A percentile compares a stretch with the other conserved stretches of the same genome.
These are phyloP conservation scores for Lecanicillium sp. DNA, from an alignment of 2,329 filamentous ascomycete genomes.

Conservation along the genomic window DNA sequence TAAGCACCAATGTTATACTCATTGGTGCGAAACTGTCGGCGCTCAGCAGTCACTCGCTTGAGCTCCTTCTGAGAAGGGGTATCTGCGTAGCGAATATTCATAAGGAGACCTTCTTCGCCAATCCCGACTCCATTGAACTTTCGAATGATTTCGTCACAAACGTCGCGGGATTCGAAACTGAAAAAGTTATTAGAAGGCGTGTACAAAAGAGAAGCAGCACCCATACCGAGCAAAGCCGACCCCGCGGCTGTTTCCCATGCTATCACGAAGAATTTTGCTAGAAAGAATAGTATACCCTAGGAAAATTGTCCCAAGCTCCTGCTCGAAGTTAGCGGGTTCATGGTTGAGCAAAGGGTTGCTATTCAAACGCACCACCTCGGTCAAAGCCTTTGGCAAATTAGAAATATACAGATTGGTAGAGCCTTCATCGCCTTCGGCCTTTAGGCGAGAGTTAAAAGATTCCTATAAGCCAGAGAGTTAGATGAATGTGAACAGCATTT, in stretches of 20 bases:
- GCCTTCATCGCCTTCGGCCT: slow-evolving; percentile 80
- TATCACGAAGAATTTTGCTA: slow-evolving; percentile 89
- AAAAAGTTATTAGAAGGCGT: slow-evolving; percentile 13
- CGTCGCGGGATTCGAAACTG: slow-evolving; percentile 81
- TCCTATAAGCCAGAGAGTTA: slow-evolving; percentile 47
- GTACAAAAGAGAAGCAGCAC: slow-evolving; percentile 7
- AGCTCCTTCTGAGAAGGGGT: slow-evolving; percentile 94
- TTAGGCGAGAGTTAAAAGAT: slow-evolving; percentile 96
- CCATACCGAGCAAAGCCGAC: slow-evolving; percentile 94
- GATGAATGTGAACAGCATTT: not conserved
- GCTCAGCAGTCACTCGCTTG: slow-evolving; percentile 91
- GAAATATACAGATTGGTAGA: slow-evolving; percentile 98
- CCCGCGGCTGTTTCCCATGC: slow-evolving; percentile 85
- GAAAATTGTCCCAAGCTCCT: slow-evolving; percentile 74
- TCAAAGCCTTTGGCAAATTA: slow-evolving; percentile 86
- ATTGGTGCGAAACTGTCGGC: slow-evolving; percentile 89
- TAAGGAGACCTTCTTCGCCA: slow-evolving; percentile 70
- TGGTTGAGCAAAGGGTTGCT: not conserved
- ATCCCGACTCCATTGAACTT: slow-evolving; percentile 75
- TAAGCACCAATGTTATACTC: slow-evolving; percentile 80
- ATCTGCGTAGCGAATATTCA: slow-evolving; percentile 94
- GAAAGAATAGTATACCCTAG: slow-evolving; percentile 77
- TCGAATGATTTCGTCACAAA: slow-evolving; percentile 83
- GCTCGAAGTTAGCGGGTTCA: slow-evolving; percentile 10
- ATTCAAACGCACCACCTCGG: slow-evolving; percentile 59